Percentiles rank a stretch among this genome's conserved stretches.
Conservation (phyloP, 1,284 basidiomycete genomes). For the Fomes fomentarius region DNA sequence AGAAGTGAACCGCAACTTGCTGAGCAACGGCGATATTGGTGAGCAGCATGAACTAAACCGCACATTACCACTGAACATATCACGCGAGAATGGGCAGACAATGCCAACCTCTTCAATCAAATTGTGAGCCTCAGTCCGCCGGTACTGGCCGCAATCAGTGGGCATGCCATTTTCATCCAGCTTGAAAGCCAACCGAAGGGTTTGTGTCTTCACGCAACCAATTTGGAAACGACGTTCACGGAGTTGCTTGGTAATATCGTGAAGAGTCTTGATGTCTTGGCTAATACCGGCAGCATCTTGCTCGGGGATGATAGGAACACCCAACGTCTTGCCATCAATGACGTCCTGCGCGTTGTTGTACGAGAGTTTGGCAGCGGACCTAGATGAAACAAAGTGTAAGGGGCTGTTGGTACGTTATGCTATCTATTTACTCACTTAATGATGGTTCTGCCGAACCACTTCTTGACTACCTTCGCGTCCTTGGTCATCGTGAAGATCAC, state of each 20-base stretch:
- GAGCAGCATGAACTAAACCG: constrained; percentile 85
- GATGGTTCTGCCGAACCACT: constrained; percentile 92
- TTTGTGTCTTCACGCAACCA: constrained; percentile 81
- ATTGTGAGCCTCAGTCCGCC: constrained; percentile 74
- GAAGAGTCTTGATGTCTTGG: constrained; percentile 75
- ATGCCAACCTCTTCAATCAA: constrained; percentile 96
- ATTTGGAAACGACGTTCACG: constrained; percentile 77
- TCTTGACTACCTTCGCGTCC: constrained; percentile 83
- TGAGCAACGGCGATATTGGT: constrained; percentile 92
- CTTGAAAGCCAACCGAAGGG: constrained; percentile 76
- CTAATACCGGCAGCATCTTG: constrained; percentile 68
- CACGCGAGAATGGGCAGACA: too few species aligned
- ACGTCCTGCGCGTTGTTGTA: constrained; percentile 84
- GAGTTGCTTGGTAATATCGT: constrained; percentile 75
- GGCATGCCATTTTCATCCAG: constrained; percentile 88
- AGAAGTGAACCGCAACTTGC: constrained; percentile 90
- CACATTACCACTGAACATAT: not conserved
- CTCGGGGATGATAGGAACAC: constrained; percentile 52
- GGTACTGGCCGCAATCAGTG: constrained; percentile 73
- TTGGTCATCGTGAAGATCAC: constrained; percentile 86
- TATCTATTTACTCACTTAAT: constrained; percentile 76
- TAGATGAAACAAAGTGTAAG: constrained; percentile 31
- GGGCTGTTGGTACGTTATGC: not conserved
- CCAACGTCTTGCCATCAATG: constrained; percentile 75
- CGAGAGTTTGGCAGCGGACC: constrained; percentile 85